Conservation (phyloP, 2,329 filamentous ascomycete species). For the Talaromyces funiculosus region DNA sequence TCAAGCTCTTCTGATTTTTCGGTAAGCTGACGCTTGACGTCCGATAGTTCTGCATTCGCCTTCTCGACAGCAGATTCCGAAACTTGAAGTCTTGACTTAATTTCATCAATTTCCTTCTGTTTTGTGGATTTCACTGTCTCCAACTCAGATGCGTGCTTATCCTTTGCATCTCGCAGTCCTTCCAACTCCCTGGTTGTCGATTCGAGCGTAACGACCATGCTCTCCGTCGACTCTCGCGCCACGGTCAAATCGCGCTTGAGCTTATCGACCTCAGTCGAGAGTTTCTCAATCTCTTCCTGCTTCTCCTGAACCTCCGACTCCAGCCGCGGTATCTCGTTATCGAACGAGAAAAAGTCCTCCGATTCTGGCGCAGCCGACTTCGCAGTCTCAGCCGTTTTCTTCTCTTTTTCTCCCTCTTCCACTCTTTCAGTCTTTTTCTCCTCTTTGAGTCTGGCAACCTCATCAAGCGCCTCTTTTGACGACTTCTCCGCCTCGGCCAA, state of each 20-base stretch:
- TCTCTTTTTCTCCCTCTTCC: slow-evolving; percentile 20
- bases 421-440: slow-evolving; percentile 24
- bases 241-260: slow-evolving; percentile 66
- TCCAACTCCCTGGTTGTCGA: slow-evolving; percentile 60
- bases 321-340: slow-evolving; percentile 77
- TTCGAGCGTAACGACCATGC: slow-evolving; percentile 62
- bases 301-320: slow-evolving; percentile 68
- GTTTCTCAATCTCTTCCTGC: slow-evolving; percentile 62
- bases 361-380: slow-evolving; percentile 33
- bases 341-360: slow-evolving; percentile 88
- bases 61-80: slow-evolving; percentile 29
- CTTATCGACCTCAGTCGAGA: slow-evolving; percentile 63
- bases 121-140: slow-evolving; percentile 38
- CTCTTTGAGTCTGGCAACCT: slow-evolving; percentile 54
- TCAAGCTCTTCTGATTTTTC: slow-evolving; percentile 39
- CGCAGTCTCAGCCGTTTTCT: slow-evolving; percentile 11
- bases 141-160: slow-evolving; percentile 45
- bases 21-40: slow-evolving; percentile 34
- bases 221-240: slow-evolving; percentile 63
- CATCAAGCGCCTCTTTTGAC: slow-evolving; percentile 56
- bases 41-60: slow-evolving; percentile 26
- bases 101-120: slow-evolving; percentile 38
- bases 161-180: slow-evolving; percentile 48
- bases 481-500: slow-evolving; percentile 63
- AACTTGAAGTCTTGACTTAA: slow-evolving; percentile 32